These are phyloP conservation scores for Athelia sp. DNA, from an alignment of 1,284 basidiomycete genomes.

Conservation along the genomic window DNA sequence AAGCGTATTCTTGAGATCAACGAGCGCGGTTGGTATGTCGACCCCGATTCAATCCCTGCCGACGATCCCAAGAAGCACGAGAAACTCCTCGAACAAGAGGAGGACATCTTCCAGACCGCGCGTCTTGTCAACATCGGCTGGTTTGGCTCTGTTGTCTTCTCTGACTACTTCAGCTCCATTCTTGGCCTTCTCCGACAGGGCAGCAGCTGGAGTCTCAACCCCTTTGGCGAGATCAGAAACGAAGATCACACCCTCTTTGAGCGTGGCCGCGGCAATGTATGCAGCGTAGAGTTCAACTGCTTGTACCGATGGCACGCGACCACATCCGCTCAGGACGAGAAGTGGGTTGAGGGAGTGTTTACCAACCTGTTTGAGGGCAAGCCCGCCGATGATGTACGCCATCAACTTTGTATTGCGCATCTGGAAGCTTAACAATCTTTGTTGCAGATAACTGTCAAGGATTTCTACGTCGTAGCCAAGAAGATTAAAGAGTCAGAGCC, in stretches of 20 bases:
- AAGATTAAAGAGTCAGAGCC: conserved; percentile 35
- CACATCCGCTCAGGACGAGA: conserved; percentile 61
- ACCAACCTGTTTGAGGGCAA: conserved; percentile 49
- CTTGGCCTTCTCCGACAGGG: conserved; percentile 69
- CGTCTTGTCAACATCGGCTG: conserved; percentile 74
- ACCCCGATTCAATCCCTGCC: conserved; percentile 38
- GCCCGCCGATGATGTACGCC: conserved; percentile 35
- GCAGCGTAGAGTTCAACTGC: conserved; percentile 81
- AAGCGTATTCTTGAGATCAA: conserved; percentile 75
- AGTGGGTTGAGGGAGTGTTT: conserved; percentile 56
- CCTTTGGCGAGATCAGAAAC: conserved; percentile 63
- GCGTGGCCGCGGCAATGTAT: conserved; percentile 71
- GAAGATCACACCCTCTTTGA: conserved; percentile 61
- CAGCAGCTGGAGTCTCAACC: conserved; percentile 65
- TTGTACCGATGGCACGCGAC: conserved; percentile 82
- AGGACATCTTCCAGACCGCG: conserved; percentile 78
- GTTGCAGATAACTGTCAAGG: conserved; percentile 46
- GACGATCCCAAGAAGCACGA: conserved; percentile 25
- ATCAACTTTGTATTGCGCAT: neutral
- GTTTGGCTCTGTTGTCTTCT: conserved; percentile 69
- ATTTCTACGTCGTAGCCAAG: conserved; percentile 52
- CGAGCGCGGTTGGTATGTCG: conserved; percentile 55
- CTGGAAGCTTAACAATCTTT: neutral
- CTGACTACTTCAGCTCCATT: conserved; percentile 74
- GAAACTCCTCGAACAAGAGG: conserved; percentile 57